Percentiles rank a stretch among this genome's conserved stretches.
Conservation (phyloP, 2,329 filamentous ascomycete genomes). For the Colletotrichum nymphaeae region DNA sequence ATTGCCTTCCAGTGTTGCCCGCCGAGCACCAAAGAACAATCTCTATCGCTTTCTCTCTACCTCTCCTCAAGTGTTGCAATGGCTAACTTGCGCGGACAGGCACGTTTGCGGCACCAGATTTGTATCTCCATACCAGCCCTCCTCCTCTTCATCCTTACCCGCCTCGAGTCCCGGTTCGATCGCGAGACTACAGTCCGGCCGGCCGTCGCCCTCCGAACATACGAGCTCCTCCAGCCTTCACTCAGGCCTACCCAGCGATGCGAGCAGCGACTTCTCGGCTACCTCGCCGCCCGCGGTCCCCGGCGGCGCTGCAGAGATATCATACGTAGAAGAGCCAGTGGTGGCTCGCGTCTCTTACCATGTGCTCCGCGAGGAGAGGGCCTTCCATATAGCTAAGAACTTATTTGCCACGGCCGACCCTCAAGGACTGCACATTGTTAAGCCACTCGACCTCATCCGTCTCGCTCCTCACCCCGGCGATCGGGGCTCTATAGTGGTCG, state of each 20-base stretch:
- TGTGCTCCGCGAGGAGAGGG: conserved; percentile 84
- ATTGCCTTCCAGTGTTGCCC: background rate
- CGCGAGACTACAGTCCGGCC: conserved; percentile 54
- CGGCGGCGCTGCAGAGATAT: conserved; percentile 58
- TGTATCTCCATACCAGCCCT: conserved; percentile 60
- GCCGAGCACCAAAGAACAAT: background rate
- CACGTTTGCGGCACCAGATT: conserved; percentile 75
- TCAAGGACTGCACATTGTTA: conserved; percentile 79
- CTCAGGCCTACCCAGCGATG: conserved; percentile 48
- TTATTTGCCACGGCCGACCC: conserved; percentile 79
- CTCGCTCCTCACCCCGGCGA: conserved; percentile 77
- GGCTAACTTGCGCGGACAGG: conserved; percentile 52
- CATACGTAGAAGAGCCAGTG: conserved; percentile 72
- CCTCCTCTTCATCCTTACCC: conserved; percentile 55
- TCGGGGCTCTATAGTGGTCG: conserved; percentile 77
- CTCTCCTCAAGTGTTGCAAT: background rate
- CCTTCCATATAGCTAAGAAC: conserved; percentile 84
- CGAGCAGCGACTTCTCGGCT: conserved; percentile 50
- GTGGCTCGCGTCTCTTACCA: conserved; percentile 87
- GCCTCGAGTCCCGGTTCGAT: conserved; percentile 56
- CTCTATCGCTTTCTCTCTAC: background rate
- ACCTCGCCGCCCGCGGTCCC: conserved; percentile 46
- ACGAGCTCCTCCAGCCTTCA: conserved; percentile 48
- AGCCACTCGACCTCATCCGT: conserved; percentile 82
- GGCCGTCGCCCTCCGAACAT: conserved; percentile 56